These are phyloP conservation scores for Scleroderma citrinum DNA, from an alignment of 768 basidiomycete species.

Conservation along the genomic window DNA sequence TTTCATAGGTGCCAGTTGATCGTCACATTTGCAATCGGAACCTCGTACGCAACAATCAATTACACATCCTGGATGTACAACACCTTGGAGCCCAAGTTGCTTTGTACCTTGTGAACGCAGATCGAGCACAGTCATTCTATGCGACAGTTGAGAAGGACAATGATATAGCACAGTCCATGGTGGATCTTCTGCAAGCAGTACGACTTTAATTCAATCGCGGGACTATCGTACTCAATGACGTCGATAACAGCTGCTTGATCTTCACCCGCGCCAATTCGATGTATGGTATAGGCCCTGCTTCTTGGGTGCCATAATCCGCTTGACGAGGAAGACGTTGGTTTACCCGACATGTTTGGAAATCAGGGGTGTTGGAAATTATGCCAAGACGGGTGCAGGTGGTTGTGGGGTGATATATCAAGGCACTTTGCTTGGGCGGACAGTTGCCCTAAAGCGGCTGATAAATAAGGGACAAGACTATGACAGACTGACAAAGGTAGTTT, in stretches of 20 bases:
- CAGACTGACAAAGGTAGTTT: constrained; percentile 22
- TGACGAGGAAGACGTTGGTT: constrained; percentile 24
- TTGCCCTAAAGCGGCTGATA: constrained; percentile 29
- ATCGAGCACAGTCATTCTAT: constrained; percentile 14
- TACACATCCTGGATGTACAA: constrained; percentile 20
- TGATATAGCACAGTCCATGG: constrained; percentile 18
- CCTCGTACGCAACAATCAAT: constrained; percentile 5
- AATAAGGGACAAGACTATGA: constrained; percentile 14
- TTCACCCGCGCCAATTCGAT: constrained; percentile 16
- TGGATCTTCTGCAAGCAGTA: constrained; percentile 24
- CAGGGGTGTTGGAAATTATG: constrained; percentile 8
- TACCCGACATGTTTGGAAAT: constrained; percentile 24
- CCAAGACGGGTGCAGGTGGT: constrained; percentile 19
- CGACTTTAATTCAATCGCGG: background rate
- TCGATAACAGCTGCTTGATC: constrained; percentile 17
- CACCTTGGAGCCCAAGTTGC: constrained; percentile 18
- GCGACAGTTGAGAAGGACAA: constrained; percentile 7
- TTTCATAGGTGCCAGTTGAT: constrained; percentile 10
- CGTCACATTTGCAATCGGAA: constrained; percentile 18
- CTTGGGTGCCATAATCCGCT: constrained; percentile 23
- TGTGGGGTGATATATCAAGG: constrained; percentile 32
- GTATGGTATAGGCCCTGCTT: constrained; percentile 24
- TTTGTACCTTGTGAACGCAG: constrained; percentile 14
- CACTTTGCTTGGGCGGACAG: constrained; percentile 17
- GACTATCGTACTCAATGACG: constrained; percentile 1